A percentile compares a stretch with the other conserved stretches of the same genome.
Evolutionary conservation across 345 rosid species (phyloP).

Genomic region (Iberis pinnata): DNA sequence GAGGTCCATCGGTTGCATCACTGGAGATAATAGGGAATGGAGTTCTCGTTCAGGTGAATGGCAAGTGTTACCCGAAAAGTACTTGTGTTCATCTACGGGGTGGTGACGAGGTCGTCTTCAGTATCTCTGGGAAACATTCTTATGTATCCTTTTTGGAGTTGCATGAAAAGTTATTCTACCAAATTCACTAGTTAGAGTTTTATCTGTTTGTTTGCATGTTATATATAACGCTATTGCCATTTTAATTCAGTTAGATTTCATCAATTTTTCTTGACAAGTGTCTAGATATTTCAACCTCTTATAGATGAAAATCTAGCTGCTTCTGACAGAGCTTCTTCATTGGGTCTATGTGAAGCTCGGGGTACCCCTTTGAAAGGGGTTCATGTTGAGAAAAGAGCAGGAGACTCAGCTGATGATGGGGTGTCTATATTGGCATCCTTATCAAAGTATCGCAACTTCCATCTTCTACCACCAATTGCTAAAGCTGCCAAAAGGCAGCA

Average conservation of each 20-base stretch:
- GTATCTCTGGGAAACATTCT: slow-evolving; percentile 63
- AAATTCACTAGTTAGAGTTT: neutral
- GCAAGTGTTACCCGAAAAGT: slow-evolving; percentile 46
- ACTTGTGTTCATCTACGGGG: slow-evolving; percentile 48
- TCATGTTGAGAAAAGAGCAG: slow-evolving; percentile 71
- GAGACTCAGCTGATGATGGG: slow-evolving; percentile 81
- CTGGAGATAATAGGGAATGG: slow-evolving; percentile 73
- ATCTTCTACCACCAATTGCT: slow-evolving; percentile 52
- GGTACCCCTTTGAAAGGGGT: slow-evolving; percentile 59
- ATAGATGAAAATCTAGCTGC: slow-evolving; percentile 54
- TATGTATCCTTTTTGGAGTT: slow-evolving; percentile 72
- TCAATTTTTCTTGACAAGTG: slow-evolving; percentile 41
- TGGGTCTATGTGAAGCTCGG: slow-evolving; percentile 70
- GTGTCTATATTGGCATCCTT: slow-evolving; percentile 89
- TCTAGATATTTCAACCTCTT: slow-evolving; percentile 83
- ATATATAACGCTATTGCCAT: neutral
- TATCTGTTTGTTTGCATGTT: slow-evolving; percentile 9
- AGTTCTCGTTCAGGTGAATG: slow-evolving; percentile 82
- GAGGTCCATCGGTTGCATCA: slow-evolving; percentile 53
- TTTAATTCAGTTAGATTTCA: neutral
- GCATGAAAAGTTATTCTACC: neutral
- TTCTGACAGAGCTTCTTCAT: slow-evolving; percentile 52
- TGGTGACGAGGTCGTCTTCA: slow-evolving; percentile 90
- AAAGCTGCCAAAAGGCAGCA: slow-evolving; percentile 50
- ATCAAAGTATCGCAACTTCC: slow-evolving; percentile 49